phyloP scores from a whole-genome alignment of 176 grass and related monocot genomes.

The Metroxylon sagu region DNA sequence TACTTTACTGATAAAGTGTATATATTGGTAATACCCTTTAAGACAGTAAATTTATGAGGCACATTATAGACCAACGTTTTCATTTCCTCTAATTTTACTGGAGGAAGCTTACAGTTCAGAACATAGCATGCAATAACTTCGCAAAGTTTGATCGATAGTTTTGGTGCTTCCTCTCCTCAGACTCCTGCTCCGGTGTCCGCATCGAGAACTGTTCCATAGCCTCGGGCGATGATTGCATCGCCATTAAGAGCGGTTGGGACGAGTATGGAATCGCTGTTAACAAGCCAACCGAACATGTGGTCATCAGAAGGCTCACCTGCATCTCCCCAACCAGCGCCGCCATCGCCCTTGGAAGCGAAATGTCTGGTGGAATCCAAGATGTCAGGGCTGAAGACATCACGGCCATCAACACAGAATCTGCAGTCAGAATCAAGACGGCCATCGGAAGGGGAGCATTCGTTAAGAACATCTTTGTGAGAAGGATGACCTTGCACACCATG shows the following conservation, averaged over 20 bases:
- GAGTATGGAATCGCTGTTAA: conserved; percentile 70
- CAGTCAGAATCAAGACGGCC: conserved; percentile 78
- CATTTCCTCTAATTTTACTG: no score
- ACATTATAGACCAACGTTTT: no score
- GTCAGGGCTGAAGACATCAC: conserved; percentile 50
- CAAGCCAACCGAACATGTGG: conserved; percentile 77
- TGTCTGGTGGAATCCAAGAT: conserved; percentile 86
- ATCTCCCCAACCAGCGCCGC: conserved; percentile 85
- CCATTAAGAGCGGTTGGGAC: conserved; percentile 94
- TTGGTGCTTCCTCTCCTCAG: conserved; percentile 14
- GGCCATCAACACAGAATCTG: conserved; percentile 90
- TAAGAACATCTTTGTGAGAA: conserved; percentile 64
- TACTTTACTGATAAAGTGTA: no score
- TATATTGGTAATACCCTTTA: no score
- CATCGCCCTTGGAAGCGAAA: conserved; percentile 92
- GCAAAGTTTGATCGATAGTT: neutral
- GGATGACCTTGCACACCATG: conserved; percentile 85
- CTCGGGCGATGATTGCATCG: conserved; percentile 88
- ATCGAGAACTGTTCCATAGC: conserved; percentile 93
- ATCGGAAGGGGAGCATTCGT: conserved; percentile 76
- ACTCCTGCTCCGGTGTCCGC: conserved; percentile 66
- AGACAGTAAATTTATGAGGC: no score
- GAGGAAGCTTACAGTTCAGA: no score
- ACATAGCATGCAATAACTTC: no score
- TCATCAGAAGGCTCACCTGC: conserved; percentile 67